These are phyloP conservation scores for Ceratocystis albifundus DNA, from an alignment of 2,329 filamentous ascomycete genomes.

Conservation along the genomic window DNA sequence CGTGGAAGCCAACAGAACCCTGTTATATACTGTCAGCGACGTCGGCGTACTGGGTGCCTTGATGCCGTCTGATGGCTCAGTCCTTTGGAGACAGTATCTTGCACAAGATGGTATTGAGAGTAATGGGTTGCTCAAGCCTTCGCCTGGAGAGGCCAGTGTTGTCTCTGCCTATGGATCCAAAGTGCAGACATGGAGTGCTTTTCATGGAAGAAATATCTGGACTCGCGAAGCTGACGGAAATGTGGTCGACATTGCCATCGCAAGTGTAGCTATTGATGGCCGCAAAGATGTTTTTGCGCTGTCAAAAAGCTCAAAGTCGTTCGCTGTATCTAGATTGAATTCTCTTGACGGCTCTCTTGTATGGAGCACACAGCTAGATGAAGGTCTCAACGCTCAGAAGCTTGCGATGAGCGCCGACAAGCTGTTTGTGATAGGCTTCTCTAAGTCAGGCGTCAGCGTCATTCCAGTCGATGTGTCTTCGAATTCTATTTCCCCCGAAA, in stretches of 20 bases:
- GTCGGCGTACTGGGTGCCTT: constrained; percentile 73
- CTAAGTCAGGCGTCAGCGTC: constrained; percentile 40
- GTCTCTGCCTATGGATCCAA: constrained; percentile 58
- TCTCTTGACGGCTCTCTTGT: constrained; percentile 59
- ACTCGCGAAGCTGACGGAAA: constrained; percentile 47
- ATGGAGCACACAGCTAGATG: constrained; percentile 44
- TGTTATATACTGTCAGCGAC: constrained; percentile 85
- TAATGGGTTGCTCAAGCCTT: constrained; percentile 52
- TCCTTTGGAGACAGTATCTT: constrained; percentile 78
- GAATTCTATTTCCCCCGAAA: constrained; percentile 60
- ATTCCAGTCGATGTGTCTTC: constrained; percentile 59
- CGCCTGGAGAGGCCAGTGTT: constrained; percentile 67
- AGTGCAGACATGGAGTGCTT: constrained; percentile 72
- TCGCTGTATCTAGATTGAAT: constrained; percentile 58
- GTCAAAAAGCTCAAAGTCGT: constrained; percentile 45
- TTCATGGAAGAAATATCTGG: constrained; percentile 71
- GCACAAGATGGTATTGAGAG: constrained; percentile 39
- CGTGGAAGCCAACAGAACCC: constrained; percentile 67
- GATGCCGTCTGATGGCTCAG: constrained; percentile 70
- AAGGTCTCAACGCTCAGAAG: constrained; percentile 35
- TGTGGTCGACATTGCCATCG: constrained; percentile 62
- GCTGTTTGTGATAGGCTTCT: constrained; percentile 12
- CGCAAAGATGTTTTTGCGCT: constrained; percentile 63
- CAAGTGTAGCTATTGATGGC: constrained; percentile 54
- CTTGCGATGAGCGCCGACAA: neutral